These are phyloP conservation scores for Sporisorium exsertum DNA, from an alignment of 1,284 basidiomycete genomes.

Conservation along the genomic window DNA sequence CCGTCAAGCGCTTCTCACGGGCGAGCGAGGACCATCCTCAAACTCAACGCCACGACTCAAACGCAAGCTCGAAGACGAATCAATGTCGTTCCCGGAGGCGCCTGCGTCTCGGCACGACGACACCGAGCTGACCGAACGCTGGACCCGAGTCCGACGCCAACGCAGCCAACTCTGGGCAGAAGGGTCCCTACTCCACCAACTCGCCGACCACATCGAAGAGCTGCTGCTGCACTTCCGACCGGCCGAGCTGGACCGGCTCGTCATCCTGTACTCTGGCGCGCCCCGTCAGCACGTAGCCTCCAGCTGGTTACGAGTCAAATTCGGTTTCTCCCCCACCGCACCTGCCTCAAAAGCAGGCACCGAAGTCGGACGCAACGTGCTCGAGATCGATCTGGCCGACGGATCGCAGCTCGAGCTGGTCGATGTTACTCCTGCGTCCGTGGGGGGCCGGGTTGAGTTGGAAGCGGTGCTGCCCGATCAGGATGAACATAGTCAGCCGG, in stretches of 20 bases:
- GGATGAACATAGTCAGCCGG: slow-evolving; percentile 24
- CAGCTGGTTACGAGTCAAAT: slow-evolving; percentile 50
- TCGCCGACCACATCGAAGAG: slow-evolving; percentile 42
- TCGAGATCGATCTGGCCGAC: slow-evolving; percentile 37
- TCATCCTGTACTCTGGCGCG: slow-evolving; percentile 31
- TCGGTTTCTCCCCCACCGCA: slow-evolving; percentile 26
- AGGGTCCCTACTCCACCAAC: slow-evolving; percentile 30
- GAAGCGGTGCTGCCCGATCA: slow-evolving; percentile 15
- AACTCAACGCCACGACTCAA: slow-evolving; percentile 5
- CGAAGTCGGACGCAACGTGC: slow-evolving; percentile 17
- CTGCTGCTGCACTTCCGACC: slow-evolving; percentile 34
- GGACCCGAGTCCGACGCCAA: slow-evolving; percentile 21
- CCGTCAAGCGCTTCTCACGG: slow-evolving; percentile 31
- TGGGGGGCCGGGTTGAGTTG: neutral
- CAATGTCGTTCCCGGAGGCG: neutral
- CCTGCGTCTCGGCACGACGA: slow-evolving; percentile 4
- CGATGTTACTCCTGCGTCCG: slow-evolving; percentile 15
- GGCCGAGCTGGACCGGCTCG: slow-evolving; percentile 27
- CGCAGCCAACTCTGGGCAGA: slow-evolving; percentile 42
- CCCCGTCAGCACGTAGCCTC: slow-evolving; percentile 39
- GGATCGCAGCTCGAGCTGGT: slow-evolving; percentile 38
- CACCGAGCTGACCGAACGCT: slow-evolving; percentile 21
- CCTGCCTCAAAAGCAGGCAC: neutral
- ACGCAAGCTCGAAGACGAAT: slow-evolving; percentile 26
- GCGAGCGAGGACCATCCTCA: slow-evolving; percentile 3